These are phyloP conservation scores for Haplosporangium gracile DNA, from an alignment of 192 early-diverging fungal species.

Conservation along the genomic window DNA sequence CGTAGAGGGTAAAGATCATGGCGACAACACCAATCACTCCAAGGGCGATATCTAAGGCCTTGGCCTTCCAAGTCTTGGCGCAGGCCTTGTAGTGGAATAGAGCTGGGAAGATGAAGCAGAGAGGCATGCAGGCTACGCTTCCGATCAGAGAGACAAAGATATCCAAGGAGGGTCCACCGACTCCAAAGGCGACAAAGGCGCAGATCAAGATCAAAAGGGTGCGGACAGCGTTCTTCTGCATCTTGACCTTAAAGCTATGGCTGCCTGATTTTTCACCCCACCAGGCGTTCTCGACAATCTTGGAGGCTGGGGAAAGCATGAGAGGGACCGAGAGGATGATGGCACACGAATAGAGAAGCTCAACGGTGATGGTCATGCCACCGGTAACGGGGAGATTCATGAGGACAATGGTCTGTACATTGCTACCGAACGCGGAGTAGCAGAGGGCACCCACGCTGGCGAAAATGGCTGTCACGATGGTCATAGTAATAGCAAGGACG, in stretches of 20 bases:
- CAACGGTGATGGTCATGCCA: slow-evolving; percentile 67
- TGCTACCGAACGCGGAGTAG: slow-evolving; percentile 76
- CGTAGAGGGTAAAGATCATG: slow-evolving; percentile 72
- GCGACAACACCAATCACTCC: slow-evolving; percentile 75
- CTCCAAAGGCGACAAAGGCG: slow-evolving; percentile 70
- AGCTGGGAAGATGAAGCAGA: slow-evolving; percentile 82
- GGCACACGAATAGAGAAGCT: slow-evolving; percentile 79
- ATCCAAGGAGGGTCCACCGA: slow-evolving; percentile 73
- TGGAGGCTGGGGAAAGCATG: slow-evolving; percentile 77
- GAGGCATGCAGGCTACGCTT: slow-evolving; percentile 80
- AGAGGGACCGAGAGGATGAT: slow-evolving; percentile 84
- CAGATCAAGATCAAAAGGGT: slow-evolving; percentile 68
- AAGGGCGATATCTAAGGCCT: slow-evolving; percentile 63
- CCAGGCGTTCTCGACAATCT: slow-evolving; percentile 75
- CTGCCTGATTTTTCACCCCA: slow-evolving; percentile 70
- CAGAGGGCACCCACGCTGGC: slow-evolving; percentile 63
- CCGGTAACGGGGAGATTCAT: slow-evolving; percentile 73
- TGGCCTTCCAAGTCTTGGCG: slow-evolving; percentile 46
- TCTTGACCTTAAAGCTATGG: slow-evolving; percentile 68
- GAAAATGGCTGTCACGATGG: slow-evolving; percentile 60
- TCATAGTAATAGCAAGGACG: slow-evolving; percentile 62
- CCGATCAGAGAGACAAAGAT: slow-evolving; percentile 87
- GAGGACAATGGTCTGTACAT: slow-evolving; percentile 81
- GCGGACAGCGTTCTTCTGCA: slow-evolving; percentile 80
- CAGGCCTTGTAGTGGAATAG: slow-evolving; percentile 76